These are phyloP conservation scores for Nannizziopsis barbatae DNA, from an alignment of 2,329 filamentous ascomycete species.

Conservation along the genomic window DNA sequence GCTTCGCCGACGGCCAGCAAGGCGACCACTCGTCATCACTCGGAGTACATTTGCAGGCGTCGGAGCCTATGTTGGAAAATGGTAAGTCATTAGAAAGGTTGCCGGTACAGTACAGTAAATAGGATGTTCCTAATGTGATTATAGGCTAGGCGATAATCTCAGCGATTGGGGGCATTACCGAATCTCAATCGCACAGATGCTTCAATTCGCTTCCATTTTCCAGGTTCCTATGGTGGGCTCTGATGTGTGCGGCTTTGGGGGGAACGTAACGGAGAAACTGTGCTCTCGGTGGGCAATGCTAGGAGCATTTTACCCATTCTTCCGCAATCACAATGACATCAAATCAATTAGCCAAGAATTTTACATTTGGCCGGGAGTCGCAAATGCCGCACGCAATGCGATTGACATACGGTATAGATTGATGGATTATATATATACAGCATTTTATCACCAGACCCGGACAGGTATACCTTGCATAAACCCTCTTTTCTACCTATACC, in stretches of 20 bases:
- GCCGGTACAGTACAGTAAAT: no score
- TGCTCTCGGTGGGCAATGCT: slow-evolving; percentile 66
- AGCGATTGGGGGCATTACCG: slow-evolving; percentile 50
- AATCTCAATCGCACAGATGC: slow-evolving; percentile 47
- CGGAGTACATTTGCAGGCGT: slow-evolving; percentile 59
- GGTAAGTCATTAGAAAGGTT: slow-evolving; percentile 24
- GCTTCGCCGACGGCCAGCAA: slow-evolving; percentile 46
- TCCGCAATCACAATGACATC: slow-evolving; percentile 58
- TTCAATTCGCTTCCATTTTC: slow-evolving; percentile 54
- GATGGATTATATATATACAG: slow-evolving; percentile 71
- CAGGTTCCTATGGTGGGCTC: slow-evolving; percentile 57
- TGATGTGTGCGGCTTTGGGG: slow-evolving; percentile 68
- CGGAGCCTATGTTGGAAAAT: slow-evolving; percentile 43
- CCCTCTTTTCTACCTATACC: slow-evolving; percentile 64
- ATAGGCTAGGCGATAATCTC: slow-evolving; percentile 49
- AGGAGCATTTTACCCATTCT: slow-evolving; percentile 65
- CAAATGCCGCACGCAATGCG: slow-evolving; percentile 53
- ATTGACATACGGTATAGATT: slow-evolving; percentile 64
- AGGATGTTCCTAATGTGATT: not conserved
- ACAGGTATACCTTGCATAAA: slow-evolving; percentile 56
- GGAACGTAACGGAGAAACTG: slow-evolving; percentile 54
- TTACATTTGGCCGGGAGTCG: slow-evolving; percentile 56
- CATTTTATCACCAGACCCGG: slow-evolving; percentile 48
- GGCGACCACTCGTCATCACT: slow-evolving; percentile 56
- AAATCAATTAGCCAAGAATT: slow-evolving; percentile 54